Base-by-base conservation (phyloP, 176 grass and related monocot species). In the maize (Zea mays) region DNA sequence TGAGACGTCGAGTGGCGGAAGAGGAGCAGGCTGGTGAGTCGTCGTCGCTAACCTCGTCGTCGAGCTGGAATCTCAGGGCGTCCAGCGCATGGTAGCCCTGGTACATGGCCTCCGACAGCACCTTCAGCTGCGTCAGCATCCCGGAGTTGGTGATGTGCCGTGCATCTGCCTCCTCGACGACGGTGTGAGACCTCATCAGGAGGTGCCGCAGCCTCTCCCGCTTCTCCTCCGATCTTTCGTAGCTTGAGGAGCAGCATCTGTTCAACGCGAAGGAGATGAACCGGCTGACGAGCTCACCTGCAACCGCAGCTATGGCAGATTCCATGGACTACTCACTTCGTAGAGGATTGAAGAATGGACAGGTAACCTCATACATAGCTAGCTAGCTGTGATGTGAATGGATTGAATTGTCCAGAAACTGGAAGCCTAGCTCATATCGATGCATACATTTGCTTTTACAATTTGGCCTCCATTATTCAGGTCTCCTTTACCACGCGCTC, bases 51-150 rank as follows among this genome's bases (percentile, higher is more conserved):
- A 80, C 66, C 66, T 60, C 52, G 20, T 69, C 38, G 1, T 55
- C 50, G 10, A 34, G 42, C 11, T 36, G 20, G 13, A 68, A 80
- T 41, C 0, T 70, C 40, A 60, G 35, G 40, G 20, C 20, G 12
- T 80, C 78, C 65, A 59, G 8, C 33, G 52, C 66, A 58, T 13
- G 66, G 78, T 63, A 76, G 21, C 73, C 73, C 44, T 16, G 40
- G 4, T 70, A 80, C 78, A 70, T 70, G 52, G 78, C 52, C 66
- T 80, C 40, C 0, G 65, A 69, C 57, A 70, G 40, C 10, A 47
- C 19, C 54, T 61, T 36, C 15, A 80, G 52, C 14, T 80, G 66
- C 78, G 61, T 58, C 50, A 80, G 4, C 78, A 80, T 80, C 4
- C 39, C 66, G 3, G 49, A 58, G 41, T 71, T 80, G 7, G 5